phyloP scores from a whole-genome alignment of 257 asterid species.

The Ehretia macrophylla region DNA sequence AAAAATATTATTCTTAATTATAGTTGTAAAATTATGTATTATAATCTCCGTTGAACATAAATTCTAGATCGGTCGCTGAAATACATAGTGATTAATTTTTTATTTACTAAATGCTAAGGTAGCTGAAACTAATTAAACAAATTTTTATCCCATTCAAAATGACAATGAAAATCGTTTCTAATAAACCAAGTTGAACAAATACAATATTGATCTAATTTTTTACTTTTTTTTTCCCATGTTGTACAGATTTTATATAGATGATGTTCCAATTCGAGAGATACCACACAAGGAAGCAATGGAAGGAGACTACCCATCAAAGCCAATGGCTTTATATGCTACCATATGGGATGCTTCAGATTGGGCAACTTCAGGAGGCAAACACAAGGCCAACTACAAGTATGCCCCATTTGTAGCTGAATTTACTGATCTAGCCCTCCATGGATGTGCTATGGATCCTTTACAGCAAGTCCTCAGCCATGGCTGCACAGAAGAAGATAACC shows the following conservation, averaged over 20 bases:
- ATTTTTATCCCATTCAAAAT: no score
- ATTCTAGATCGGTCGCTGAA: no score
- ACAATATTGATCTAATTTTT: no score
- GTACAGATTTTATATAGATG: constrained; percentile 76
- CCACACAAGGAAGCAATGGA: constrained; percentile 63
- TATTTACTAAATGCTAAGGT: no score
- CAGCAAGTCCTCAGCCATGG: constrained; percentile 44
- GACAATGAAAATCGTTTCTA: no score
- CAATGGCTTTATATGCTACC: constrained; percentile 87
- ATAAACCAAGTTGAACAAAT: no score
- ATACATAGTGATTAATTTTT: no score
- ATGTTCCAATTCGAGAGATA: constrained; percentile 75
- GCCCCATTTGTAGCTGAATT: constrained; percentile 87
- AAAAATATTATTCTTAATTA: no score
- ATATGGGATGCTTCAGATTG: constrained; percentile 97
- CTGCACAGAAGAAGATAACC: constrained; percentile 28
- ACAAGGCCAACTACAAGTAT: constrained; percentile 69
- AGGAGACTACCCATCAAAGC: constrained; percentile 83
- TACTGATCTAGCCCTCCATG: constrained; percentile 69
- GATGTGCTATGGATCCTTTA: constrained; percentile 62
- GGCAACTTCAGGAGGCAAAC: constrained; percentile 95
- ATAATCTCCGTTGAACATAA: no score
- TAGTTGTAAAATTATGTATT: no score
- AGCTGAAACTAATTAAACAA: no score
- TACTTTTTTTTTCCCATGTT: no score